Evolutionary conservation across 768 basidiomycete genomes (phyloP), one percentile per base, ranked within the genome.

Genomic region (Boletus sp.): DNA sequence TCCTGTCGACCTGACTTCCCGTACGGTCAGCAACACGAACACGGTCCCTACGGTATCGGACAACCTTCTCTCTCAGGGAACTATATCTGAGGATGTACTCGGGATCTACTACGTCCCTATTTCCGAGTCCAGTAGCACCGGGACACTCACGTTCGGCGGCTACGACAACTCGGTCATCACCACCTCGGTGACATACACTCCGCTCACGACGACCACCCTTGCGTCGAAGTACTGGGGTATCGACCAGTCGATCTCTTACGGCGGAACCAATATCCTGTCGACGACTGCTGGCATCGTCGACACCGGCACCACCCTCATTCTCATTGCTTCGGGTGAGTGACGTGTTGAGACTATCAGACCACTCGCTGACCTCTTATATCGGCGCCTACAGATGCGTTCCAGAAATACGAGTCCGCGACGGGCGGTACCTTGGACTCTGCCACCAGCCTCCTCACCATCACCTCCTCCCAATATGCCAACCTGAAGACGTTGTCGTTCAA

Each of bases 31-130:
- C 39, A 59, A 59, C 55, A 37, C 47, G 15, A 20, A 20, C 20
- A 18, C 24, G 6, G 61, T 73, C 28, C 69, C 72, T 14, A 76
- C 76, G 4, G 71, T 77, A 12, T 66, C 61, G 17, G 69, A 76
- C 66, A 75, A 69, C 55, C 68, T 76, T 11, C 69, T 55, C 54
- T 54, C 36, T 17, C 67, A 72, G 53, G 67, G 69, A 28, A 52
- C 53, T 5, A 73, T 75, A 47, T 54, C 46, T 10, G 32, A 59
- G 12, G 59, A 67, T 12, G 58, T 70, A 5, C 59, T 77, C 47
- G 71, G 71, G 14, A 57, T 76, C 32, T 74, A 64, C 44, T 76
- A 67, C 56, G 62, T 60, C 28, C 71, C 70, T 5, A 41, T 57
- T 32, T 62, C 44, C 55, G 71, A 41, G 11, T 48, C 58, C 9